Conservation (phyloP, 495 filamentous ascomycete species). For the Penicillium odoratum region DNA sequence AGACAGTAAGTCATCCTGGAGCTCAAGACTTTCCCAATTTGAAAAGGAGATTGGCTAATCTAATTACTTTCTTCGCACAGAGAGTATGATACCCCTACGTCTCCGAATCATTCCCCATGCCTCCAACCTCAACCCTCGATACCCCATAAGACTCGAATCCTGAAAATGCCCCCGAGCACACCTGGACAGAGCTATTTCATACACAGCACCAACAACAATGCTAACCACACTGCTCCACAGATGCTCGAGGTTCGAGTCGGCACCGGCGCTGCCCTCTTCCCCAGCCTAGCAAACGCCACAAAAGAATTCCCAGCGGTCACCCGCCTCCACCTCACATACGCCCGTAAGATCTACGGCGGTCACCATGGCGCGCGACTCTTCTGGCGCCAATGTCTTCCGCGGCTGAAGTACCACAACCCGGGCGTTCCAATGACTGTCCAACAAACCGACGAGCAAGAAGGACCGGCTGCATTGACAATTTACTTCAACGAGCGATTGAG, state of each 20-base stretch:
- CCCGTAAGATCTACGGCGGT: slow-evolving; percentile 51
- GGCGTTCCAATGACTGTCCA: slow-evolving; percentile 77
- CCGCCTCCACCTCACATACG: slow-evolving; percentile 81
- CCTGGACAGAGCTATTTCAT: not conserved
- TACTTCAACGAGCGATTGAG: slow-evolving; percentile 58
- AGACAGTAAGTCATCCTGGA: slow-evolving; percentile 58
- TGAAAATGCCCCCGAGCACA: not conserved
- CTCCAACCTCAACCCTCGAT: slow-evolving; percentile 6
- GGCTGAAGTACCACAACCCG: slow-evolving; percentile 94
- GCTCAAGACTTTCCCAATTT: not conserved
- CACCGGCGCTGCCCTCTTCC: slow-evolving; percentile 77
- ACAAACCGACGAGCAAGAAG: slow-evolving; percentile 55
- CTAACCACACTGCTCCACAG: slow-evolving; percentile 38
- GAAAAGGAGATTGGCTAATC: slow-evolving; percentile 8
- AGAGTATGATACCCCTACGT: slow-evolving; percentile 34
- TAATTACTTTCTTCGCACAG: slow-evolving; percentile 14
- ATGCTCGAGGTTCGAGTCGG: slow-evolving; percentile 71
- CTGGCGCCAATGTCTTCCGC: slow-evolving; percentile 78
- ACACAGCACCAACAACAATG: slow-evolving; percentile 11
- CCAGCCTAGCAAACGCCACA: slow-evolving; percentile 45
- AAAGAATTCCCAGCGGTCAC: slow-evolving; percentile 63
- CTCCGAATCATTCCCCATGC: slow-evolving; percentile 16
- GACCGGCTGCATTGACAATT: slow-evolving; percentile 69
- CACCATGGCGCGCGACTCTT: slow-evolving; percentile 88
- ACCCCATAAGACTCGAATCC: not conserved